Evolutionary conservation across 495 filamentous ascomycete species (phyloP), one percentile per base, ranked within the genome.

Genomic region (Sabuloglossum arenarium): DNA sequence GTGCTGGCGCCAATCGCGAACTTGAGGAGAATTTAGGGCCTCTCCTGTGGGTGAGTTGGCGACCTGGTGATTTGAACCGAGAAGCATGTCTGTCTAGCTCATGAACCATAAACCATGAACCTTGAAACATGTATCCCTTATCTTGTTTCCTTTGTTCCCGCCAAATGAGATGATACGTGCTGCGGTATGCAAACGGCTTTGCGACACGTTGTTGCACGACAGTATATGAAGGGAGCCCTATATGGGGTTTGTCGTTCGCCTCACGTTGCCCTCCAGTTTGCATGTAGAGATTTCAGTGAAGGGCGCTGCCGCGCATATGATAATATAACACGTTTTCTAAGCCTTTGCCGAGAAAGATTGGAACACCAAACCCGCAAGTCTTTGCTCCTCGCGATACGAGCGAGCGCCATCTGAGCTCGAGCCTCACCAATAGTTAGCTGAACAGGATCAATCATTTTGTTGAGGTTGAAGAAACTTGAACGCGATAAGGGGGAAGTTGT

Each of bases 1-100:
- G 47, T 51, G 47, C 21, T 51, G 47, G 47, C 47, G 47, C 47
- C 47, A 51, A 51, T 51, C 24, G 47, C 28, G 47, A 30, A 14
- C 3, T 6, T 49, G 21, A n/a, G 19, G 45, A 9, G 19, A 27
- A 24, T 23, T 9, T n/a, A 2, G 5, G 47, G 23, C 25, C 24
- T 28, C 1, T 29, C 16, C 14, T 28, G 47, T 51, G 47, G 47
- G 28, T 51, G 47, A 51, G 47, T n/a, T 51, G 47, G 47, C 47
- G 47, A 27, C 24, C 45, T 23, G 47, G 47, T 3, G 4, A 14
- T n/a, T 14, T 46, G 47, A 51, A 51, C 47, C 25, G 47, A 51
- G 47, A 29, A 47, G 24, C 47, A 27, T 28, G 39, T 43, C 25
- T 6, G 16, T 11, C 34, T 39, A 16, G 8, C 6, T 2, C 28